Percentiles rank a stretch among this genome's conserved stretches.
phyloP scores from a whole-genome alignment of 371 early-diverging fungal genomes.

The Rhizopus arrhizus region DNA sequence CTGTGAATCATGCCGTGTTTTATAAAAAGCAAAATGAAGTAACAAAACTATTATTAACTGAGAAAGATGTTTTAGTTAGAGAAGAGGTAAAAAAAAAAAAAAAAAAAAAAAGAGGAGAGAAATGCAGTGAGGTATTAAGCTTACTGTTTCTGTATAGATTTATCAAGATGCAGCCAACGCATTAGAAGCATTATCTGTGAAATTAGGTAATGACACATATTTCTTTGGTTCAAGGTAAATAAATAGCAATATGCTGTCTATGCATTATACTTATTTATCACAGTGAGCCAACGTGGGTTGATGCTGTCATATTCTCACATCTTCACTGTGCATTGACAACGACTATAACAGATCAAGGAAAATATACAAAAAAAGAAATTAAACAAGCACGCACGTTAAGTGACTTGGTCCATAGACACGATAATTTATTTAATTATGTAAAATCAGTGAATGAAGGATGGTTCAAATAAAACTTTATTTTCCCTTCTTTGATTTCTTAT shows the following conservation, averaged over 20 bases:
- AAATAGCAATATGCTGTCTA: neutral
- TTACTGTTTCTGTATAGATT: constrained; percentile 37
- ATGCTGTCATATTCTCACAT: constrained; percentile 65
- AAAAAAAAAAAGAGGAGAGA: neutral
- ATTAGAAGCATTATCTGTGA: constrained; percentile 58
- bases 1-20: constrained; percentile 36
- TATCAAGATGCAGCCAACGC: constrained; percentile 59
- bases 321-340: constrained; percentile 56
- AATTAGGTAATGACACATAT: constrained; percentile 52
- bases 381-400: constrained; percentile 46
- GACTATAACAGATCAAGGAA: constrained; percentile 31
- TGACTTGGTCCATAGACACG: constrained; percentile 52
- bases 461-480: constrained; percentile 15
- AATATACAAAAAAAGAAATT: constrained; percentile 38
- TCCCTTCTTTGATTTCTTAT: constrained; percentile 10
- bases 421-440: constrained; percentile 58
- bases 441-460: constrained; percentile 42
- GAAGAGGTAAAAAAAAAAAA: constrained; percentile 42
- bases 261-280: neutral
- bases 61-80: constrained; percentile 48
- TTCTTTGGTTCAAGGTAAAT: constrained; percentile 60
- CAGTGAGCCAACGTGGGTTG: constrained; percentile 58
- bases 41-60: constrained; percentile 35
- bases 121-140: neutral
- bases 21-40: constrained; percentile 43